Conservation (phyloP, 2,329 filamentous ascomycete genomes). For the Phialophora expanda region DNA sequence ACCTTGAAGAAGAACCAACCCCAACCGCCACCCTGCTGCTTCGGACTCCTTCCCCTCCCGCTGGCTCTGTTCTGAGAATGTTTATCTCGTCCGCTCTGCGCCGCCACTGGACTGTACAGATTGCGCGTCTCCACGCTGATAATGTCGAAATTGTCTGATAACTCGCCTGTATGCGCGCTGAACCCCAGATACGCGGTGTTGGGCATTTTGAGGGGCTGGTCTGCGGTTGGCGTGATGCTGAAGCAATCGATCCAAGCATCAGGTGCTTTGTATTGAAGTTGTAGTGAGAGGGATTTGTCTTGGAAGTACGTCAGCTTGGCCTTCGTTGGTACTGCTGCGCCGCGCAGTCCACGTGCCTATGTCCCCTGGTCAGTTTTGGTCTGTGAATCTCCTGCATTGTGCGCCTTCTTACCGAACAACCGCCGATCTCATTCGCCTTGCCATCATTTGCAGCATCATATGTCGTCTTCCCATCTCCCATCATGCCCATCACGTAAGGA, state of each 20-base stretch:
- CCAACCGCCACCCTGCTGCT: constrained; percentile 60
- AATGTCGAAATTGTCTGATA: constrained; percentile 98
- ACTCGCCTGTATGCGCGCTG: constrained; percentile 83
- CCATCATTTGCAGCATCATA: constrained; percentile 97
- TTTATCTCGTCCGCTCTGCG: constrained; percentile 36
- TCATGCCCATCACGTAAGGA: constrained; percentile 98
- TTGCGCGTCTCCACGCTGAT: constrained; percentile 85
- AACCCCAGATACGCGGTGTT: constrained; percentile 68
- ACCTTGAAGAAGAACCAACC: constrained; percentile 80
- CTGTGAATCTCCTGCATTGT: neutral
- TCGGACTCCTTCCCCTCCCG: constrained; percentile 38
- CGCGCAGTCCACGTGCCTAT: constrained; percentile 81
- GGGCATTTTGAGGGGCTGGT: constrained; percentile 78
- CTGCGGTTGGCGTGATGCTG: constrained; percentile 64
- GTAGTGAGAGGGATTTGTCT: constrained; percentile 87
- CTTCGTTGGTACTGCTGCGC: constrained; percentile 79
- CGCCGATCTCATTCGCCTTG: constrained; percentile 88
- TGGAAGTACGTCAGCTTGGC: constrained; percentile 93
- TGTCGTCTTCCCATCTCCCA: constrained; percentile 82
- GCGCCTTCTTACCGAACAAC: constrained; percentile 73
- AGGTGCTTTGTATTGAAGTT: constrained; percentile 92
- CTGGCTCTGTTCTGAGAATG: constrained; percentile 37
- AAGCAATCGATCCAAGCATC: constrained; percentile 91
- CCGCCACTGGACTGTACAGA: constrained; percentile 68
- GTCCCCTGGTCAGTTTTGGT: constrained; percentile 10